Evolutionary conservation across 202 grass and related monocot species (phyloP), one percentile per base, ranked within the genome.

Genomic region (Zizania palustris): DNA sequence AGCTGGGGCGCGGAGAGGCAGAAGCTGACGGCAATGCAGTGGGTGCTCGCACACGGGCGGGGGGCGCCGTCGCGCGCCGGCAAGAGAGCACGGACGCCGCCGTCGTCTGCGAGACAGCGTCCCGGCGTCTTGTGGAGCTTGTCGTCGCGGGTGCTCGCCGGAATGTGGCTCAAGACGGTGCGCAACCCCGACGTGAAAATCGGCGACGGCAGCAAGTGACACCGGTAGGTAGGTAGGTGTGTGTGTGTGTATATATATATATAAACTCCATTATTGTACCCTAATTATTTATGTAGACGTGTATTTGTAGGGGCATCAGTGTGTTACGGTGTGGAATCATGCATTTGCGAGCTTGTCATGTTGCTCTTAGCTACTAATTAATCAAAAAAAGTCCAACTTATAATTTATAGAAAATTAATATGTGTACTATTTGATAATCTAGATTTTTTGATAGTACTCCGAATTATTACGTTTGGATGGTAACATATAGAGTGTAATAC

Each of bases 81-180:
- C 34, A 88, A 65, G 70, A 92, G 75, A 37, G 69, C 6, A n/a
- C 12, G 45, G 33, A 6, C 44, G 60, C 3, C 44, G 41, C 54
- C 21, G 20, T 67, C 22, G 10, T 88, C 42, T 45, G 87, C 49
- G 38, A 82, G 84, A 60, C 73, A 80, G 54, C 67, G 74, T 39
- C 50, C 54, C 1, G 86, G 90, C 74, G 76, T 85, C 39, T 40
- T 98, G 28, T 98, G 96, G 89, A 98, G 96, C 63, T 56, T 95
- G 39, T 95, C 96, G 11, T 86, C 96, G 0, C 50, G 95, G 77
- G 77, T 98, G 77, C 82, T 90, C 73, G 85, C 91, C 45, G 96
- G 90, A 50, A 90, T 90, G 89, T 98, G 91, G 96, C 87, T 98
- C 46, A 95, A 90, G 83, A 85, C 87, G 57, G 71, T 88, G 58